Evolutionary conservation across 257 asterid species (phyloP).

Genomic region (Gentiana macrophylla): DNA sequence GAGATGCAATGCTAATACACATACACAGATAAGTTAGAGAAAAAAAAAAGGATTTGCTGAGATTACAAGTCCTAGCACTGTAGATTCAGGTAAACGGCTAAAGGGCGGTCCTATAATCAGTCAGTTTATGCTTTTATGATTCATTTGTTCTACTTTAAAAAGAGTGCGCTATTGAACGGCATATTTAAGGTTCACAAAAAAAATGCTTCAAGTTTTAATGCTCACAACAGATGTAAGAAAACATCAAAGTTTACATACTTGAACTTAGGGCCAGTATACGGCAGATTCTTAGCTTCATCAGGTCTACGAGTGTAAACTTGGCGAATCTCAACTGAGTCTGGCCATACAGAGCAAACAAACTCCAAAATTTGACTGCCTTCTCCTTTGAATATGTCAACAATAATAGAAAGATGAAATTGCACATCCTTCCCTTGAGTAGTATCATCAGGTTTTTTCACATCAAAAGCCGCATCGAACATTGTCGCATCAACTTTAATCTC

Average conservation of each 20-base stretch:
- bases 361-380: constrained; percentile 42
- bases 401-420: constrained; percentile 53
- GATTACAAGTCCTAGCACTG: no score
- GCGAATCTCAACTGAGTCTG: constrained; percentile 53
- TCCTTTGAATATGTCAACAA: constrained; percentile 52
- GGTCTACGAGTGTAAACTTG: constrained; percentile 43
- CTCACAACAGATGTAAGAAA: neutral
- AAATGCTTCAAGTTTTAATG: no score
- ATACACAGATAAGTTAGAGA: no score
- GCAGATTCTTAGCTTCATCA: constrained; percentile 15
- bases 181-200: no score
- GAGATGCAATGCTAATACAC: no score
- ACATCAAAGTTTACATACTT: constrained; percentile 36
- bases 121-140: no score
- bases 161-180: no score
- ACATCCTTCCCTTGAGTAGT: constrained; percentile 32
- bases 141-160: no score
- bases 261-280: constrained; percentile 66
- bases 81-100: no score
- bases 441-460: constrained; percentile 38
- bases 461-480: constrained; percentile 70
- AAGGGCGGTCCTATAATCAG: no score
- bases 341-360: constrained; percentile 88
- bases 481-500: constrained; percentile 84
- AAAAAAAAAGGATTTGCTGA: no score